Evolutionary conservation across 768 basidiomycete genomes (phyloP), one percentile per base, ranked within the genome.

Genomic region (Xerocomellus chrysenteron): DNA sequence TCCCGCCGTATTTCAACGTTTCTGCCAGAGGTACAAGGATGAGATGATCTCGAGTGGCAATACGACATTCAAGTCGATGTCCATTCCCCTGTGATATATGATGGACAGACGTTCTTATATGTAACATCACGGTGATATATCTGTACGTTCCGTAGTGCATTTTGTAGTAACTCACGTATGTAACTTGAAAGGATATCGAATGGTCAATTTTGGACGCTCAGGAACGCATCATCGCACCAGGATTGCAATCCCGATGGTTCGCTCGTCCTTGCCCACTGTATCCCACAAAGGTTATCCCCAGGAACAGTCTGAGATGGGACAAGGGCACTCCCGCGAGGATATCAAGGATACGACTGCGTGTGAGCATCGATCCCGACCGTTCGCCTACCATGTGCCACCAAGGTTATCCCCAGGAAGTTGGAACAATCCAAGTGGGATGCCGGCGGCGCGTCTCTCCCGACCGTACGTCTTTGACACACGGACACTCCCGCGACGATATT

Each of bases 1-100:
- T 9, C 67, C 67, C 2, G 59, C 63, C 6, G 63, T 67, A 17
- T 69, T 68, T 47, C 59, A 61, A 44, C 58, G 56, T 12, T 68
- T 68, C 39, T 68, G 67, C 39, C 51, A 56, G 24, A 47, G 57
- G 28, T 68, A 67, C 48, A 68, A 63, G 35, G 61, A 64, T 33
- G 59, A 65, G 41, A 55, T 37, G 53, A 45, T 56, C 4, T 19
- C 19, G 47, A 47, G 47, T 24, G 68, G 63, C 2, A 32, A 53
- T 36, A 43, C 11, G 21, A 9, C 36, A 17, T 69, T 69, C 42
- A 32, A 50, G 43, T n/a, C 26, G 7, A 60, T 68, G 63, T 1
- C n/a, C 12, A 24, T 68, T 44, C 67, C 67, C 5, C 36, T 68
- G 28, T 68, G 50, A 68, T 41, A 21, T 13, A 40, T 16, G 33